Conservation (phyloP, 1,139 yeast species). For the Yamadazyma dendronema region DNA sequence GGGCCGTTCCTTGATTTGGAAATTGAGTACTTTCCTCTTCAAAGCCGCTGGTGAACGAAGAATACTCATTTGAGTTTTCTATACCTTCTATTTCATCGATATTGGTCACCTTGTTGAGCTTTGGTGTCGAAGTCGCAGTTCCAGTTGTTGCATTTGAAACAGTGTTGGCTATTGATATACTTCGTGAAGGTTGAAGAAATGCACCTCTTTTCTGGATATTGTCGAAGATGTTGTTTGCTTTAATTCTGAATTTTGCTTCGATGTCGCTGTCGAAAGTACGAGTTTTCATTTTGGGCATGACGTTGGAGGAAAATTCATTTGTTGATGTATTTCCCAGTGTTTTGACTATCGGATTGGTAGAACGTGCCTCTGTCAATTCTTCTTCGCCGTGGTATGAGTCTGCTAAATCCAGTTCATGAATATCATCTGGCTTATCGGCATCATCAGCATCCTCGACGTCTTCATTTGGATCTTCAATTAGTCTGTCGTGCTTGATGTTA, state of each 20-base stretch:
- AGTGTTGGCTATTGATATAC: constrained; percentile 5
- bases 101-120: constrained; percentile 15
- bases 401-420: neutral
- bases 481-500: constrained; percentile 2
- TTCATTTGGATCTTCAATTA: constrained; percentile 4
- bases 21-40: constrained; percentile 21
- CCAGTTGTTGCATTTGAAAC: constrained; percentile 11
- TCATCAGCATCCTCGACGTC: constrained; percentile 4
- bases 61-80: constrained; percentile 22
- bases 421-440: too few species aligned
- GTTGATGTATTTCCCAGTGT: constrained; percentile 4
- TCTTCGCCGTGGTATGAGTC: constrained; percentile 2
- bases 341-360: neutral
- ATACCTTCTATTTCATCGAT: constrained; percentile 7
- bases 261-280: constrained; percentile 33
- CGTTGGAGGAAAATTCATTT: constrained; percentile 6
- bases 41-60: constrained; percentile 38
- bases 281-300: constrained; percentile 28
- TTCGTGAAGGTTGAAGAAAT: constrained; percentile 13
- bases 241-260: constrained; percentile 35
- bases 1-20: constrained; percentile 4
- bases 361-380: neutral
- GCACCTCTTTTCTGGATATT: constrained; percentile 36
- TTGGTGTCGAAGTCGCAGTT: constrained; percentile 43
- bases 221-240: constrained; percentile 41